A percentile compares a stretch with the other conserved stretches of the same genome.
Evolutionary conservation across 2,329 filamentous ascomycete species (phyloP).

Genomic region (Didymellaceae sp.): DNA sequence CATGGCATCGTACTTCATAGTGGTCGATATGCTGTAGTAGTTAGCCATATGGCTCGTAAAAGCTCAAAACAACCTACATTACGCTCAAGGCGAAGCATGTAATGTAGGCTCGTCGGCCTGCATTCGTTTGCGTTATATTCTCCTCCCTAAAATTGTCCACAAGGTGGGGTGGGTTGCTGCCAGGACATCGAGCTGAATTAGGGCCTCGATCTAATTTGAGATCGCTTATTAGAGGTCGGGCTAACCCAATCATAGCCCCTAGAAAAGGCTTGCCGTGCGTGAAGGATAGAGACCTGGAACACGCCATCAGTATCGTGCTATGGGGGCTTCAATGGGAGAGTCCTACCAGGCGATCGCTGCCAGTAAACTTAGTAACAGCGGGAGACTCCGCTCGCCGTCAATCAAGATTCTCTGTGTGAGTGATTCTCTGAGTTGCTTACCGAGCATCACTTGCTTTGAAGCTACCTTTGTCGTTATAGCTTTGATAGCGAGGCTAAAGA

Average conservation of each 20-base stretch:
- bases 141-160: slow-evolving; percentile 1
- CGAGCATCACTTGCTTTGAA: slow-evolving; percentile 22
- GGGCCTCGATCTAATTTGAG: slow-evolving; percentile 28
- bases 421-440: slow-evolving; percentile 20
- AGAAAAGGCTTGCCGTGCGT: slow-evolving; percentile 26
- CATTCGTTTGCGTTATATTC: slow-evolving; percentile 47
- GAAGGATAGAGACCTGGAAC: slow-evolving; percentile 25
- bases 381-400: slow-evolving; percentile 32
- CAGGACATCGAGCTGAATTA: slow-evolving; percentile 7
- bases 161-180: slow-evolving; percentile 14
- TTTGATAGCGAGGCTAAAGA: slow-evolving; percentile 25
- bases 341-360: slow-evolving; percentile 29
- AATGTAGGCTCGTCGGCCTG: slow-evolving; percentile 59
- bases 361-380: slow-evolving; percentile 29
- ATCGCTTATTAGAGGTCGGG: slow-evolving; percentile 27
- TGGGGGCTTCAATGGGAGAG: neutral
- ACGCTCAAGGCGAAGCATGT: slow-evolving; percentile 56
- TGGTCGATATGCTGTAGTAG: slow-evolving; percentile 23
- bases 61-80: slow-evolving; percentile 36
- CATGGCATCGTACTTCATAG: slow-evolving; percentile 53
- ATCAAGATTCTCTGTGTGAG: slow-evolving; percentile 29
- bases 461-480: slow-evolving; percentile 24
- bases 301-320: neutral
- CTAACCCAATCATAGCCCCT: slow-evolving; percentile 22
- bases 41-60: neutral